Evolutionary conservation across 148 eudicot genomes (phyloP), one percentile per base, ranked within the genome.

Genomic region (Silene latifolia): DNA sequence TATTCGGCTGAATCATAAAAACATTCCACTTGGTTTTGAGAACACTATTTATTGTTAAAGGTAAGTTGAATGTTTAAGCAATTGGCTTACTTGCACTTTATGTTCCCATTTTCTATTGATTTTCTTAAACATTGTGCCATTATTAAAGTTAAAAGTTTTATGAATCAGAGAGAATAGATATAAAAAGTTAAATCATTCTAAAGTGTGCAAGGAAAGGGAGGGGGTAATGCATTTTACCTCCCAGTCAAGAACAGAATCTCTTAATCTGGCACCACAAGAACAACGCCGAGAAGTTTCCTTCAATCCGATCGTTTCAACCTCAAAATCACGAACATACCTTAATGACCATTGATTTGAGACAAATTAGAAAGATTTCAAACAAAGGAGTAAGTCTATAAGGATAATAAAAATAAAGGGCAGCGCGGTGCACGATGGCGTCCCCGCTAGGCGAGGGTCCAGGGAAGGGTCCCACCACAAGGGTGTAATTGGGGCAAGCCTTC

Each of bases 221-320:
- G 63, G 74, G 48, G 53, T 56, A 72, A 51, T 66, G 25, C 47
- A 56, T 58, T 61, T 53, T 91, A 95, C 99, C 99, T 95, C 96
- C 97, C 97, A 95, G 77, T 95, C 99, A 76, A 95, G 92, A 82
- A 95, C 99, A 42, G 96, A 85, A 80, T 95, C 99, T 80, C 80
- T 88, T 67, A 95, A 85, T 85, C 87, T 89, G 67, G 88, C 79
- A 23, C 88, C 83, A 82, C 98, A 95, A 29, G 89, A 89, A 79
- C 99, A 95, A 69, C 86, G 87, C 24, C 99, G 83, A 20, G 93
- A 69, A 15, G 99, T 95, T 77, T 95, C 91, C 88, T 88, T 95
- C 83, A 95, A 76, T 72, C 99, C 99, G 67, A 95, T 89, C 53
- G 97, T 90, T 82, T 95, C 99, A 72, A 95, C 83, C 84, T 95